phyloP scores from a whole-genome alignment of 805 yeast genomes.

The Ogataea zsoltii region DNA sequence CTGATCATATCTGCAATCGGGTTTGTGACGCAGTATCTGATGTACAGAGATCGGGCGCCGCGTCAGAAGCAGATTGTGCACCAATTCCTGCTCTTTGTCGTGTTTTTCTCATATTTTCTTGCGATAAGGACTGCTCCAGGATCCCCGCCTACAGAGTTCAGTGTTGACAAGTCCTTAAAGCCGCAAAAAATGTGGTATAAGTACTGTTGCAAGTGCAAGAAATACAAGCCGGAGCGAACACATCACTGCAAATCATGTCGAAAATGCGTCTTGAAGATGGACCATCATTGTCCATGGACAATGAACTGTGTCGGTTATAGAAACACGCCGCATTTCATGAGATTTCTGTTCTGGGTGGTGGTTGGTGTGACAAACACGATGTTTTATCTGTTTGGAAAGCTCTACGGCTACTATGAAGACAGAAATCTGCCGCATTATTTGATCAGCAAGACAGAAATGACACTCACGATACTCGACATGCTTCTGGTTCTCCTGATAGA shows the following conservation, averaged over 20 bases:
- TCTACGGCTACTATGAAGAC: slow-evolving; percentile 45
- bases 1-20: slow-evolving; percentile 12
- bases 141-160: slow-evolving; percentile 51
- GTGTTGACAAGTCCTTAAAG: slow-evolving; percentile 27
- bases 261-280: slow-evolving; percentile 84
- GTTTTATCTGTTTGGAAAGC: slow-evolving; percentile 41
- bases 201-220: slow-evolving; percentile 73
- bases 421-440: slow-evolving; percentile 58
- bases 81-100: slow-evolving; percentile 66
- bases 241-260: slow-evolving; percentile 85
- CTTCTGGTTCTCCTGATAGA: slow-evolving; percentile 61
- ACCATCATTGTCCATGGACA: slow-evolving; percentile 95
- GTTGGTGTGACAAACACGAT: slow-evolving; percentile 50
- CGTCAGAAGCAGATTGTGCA: slow-evolving; percentile 41
- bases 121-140: slow-evolving; percentile 77
- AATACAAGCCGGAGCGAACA: slow-evolving; percentile 75
- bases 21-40: slow-evolving; percentile 10
- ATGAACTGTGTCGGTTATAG: slow-evolving; percentile 82
- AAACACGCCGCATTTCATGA: slow-evolving; percentile 76
- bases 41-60: slow-evolving; percentile 8
- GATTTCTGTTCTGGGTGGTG: slow-evolving; percentile 72
- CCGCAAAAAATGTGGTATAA: slow-evolving; percentile 49
- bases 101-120: slow-evolving; percentile 72
- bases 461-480: slow-evolving; percentile 52
- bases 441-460: slow-evolving; percentile 51